Percentiles rank a stretch among this genome's conserved stretches.
Conservation (phyloP, 2,329 filamentous ascomycete genomes). For the Colletotrichum higginsianum region DNA sequence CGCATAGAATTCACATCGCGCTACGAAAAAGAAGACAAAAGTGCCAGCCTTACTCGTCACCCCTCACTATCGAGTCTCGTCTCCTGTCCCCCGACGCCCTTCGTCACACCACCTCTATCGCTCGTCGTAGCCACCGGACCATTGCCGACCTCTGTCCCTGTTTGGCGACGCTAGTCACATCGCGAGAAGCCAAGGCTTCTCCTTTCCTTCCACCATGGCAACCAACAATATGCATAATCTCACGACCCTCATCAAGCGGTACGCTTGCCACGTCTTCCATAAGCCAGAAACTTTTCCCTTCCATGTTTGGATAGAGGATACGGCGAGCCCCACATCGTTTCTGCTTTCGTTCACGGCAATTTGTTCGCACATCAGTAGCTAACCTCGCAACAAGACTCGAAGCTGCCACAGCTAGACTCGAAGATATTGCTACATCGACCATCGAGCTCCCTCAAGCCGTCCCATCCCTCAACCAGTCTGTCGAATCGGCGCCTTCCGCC, state of each 20-base stretch:
- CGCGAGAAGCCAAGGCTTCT: slow-evolving; percentile 23
- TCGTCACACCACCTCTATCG: slow-evolving; percentile 29
- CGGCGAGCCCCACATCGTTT: background rate
- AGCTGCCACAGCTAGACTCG: slow-evolving; percentile 94
- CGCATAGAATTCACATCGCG: background rate
- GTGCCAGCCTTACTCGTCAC: background rate
- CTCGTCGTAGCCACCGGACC: background rate
- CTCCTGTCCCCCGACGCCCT: background rate
- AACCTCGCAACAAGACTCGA: slow-evolving; percentile 81
- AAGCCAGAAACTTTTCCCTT: slow-evolving; percentile 34
- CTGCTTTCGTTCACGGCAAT: background rate
- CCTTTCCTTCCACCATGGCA: slow-evolving; percentile 68
- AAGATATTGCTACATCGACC: slow-evolving; percentile 91
- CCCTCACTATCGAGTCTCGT: background rate
- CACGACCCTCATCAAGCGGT: slow-evolving; percentile 98
- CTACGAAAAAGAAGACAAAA: background rate
- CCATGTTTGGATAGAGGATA: background rate
- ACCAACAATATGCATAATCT: slow-evolving; percentile 94
- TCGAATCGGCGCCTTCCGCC: slow-evolving; percentile 50
- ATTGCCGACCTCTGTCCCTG: slow-evolving; percentile 16
- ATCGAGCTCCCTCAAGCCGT: slow-evolving; percentile 71
- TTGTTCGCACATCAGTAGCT: slow-evolving; percentile 52
- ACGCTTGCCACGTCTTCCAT: slow-evolving; percentile 53
- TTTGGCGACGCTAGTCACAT: background rate
- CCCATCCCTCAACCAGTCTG: slow-evolving; percentile 59